A percentile compares a stretch with the other conserved stretches of the same genome.
Conservation (phyloP, 2,329 filamentous ascomycete species). For the Neonectria hederae region DNA sequence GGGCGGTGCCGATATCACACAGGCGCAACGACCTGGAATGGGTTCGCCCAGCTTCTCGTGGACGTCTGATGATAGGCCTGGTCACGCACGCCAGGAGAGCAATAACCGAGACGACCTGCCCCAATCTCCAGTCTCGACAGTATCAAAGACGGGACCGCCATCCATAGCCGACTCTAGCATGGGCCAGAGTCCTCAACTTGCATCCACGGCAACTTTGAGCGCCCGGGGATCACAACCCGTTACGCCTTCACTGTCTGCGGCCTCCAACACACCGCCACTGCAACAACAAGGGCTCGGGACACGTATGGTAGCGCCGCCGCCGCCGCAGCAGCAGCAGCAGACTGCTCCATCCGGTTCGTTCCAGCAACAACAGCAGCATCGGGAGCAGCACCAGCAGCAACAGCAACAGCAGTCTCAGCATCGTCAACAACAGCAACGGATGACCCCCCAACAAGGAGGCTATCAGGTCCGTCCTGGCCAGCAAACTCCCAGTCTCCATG, state of each 20-base stretch:
- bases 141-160: conserved; percentile 34
- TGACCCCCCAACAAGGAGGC: conserved; percentile 14
- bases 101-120: conserved; percentile 29
- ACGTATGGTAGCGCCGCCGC: conserved; percentile 25
- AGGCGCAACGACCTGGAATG: conserved; percentile 26
- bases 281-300: conserved; percentile 27
- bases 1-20: conserved; percentile 15
- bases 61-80: conserved; percentile 18
- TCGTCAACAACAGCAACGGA: conserved; percentile 22
- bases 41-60: conserved; percentile 32
- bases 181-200: conserved; percentile 38
- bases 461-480: conserved; percentile 28
- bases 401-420: background rate
- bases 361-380: conserved; percentile 16
- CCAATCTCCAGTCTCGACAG: conserved; percentile 38
- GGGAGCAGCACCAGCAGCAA: background rate
- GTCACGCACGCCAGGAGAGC: conserved; percentile 20
- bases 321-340: conserved; percentile 2
- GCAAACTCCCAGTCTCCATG: conserved; percentile 24
- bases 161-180: conserved; percentile 39
- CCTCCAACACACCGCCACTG: conserved; percentile 27
- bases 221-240: conserved; percentile 28
- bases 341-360: too few relatives aligned
- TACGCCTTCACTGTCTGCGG: conserved; percentile 26
- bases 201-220: conserved; percentile 22